Evolutionary conservation across 2,329 filamentous ascomycete species (phyloP), one percentile per base, ranked within the genome.

Genomic region (Diaporthe citri): DNA sequence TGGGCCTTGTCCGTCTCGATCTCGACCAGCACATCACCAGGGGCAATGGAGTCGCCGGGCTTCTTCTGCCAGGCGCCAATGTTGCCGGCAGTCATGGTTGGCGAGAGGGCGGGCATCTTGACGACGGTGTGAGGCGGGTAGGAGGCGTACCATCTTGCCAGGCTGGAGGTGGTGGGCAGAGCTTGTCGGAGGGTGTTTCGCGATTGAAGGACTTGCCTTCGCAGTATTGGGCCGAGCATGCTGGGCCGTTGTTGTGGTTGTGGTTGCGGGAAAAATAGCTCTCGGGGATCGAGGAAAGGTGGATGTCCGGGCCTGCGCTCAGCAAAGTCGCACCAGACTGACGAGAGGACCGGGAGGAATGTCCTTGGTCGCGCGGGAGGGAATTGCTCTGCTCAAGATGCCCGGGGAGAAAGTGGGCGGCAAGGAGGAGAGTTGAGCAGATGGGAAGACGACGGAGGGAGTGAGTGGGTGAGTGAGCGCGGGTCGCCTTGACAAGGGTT

Each of bases 1-100:
- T 98, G 97, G 78, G 97, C 97, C 91, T 99, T 99, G 87, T 99
- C 97, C 81, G 97, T 99, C 91, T 99, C 97, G 82, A 98, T 98
- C 90, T 98, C 96, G 80, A 98, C 96, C 80, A 99, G 88, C 62
- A 99, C 97, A 84, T 99, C 97, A 84, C 97, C 97, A 71, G 97
- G 96, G 75, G 91, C 88, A 84, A 99, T 93, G 77, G 88, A 83
- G 85, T 99, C 97, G 83, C 97, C 97, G 79, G 92, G 90, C 89
- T 98, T 97, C 91, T 98, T 99, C 89, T 98, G 95, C 97, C 97
- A 99, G 78, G 92, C 88, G 81, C 97, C 97, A 85, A 99, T 97
- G 88, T 97, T 98, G 84, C 97, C 97, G 77, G 94, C 90, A 78
- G 94, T 96, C 97, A 99, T 99, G 80, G 97, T 99, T 73, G 97